Evolutionary conservation across 116 monocot genomes (phyloP), one percentile per base, ranked within the genome.

Genomic region (Posidonia oceanica): DNA sequence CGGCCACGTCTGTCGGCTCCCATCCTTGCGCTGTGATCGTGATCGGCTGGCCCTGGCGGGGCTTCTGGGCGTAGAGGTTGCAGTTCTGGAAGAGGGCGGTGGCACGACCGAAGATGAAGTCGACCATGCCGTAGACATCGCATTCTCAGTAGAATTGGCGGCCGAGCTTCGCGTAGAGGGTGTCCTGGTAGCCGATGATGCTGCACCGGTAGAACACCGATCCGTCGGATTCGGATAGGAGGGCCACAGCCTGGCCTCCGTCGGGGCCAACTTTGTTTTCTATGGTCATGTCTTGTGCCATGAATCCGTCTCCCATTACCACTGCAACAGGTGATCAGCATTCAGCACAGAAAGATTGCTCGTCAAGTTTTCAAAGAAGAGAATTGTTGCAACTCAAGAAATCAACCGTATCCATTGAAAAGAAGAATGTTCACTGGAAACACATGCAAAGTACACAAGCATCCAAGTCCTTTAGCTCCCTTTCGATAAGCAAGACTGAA

Each of bases 151-250:
- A 87, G 76, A 87, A 87, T 16, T 84, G 87, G 36, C 75, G 81
- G 40, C 76, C 73, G 51, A 68, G 68, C 53, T 84, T 73, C 13
- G 68, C 79, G 79, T 87, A 87, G 59, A 87, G 87, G 10, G 87
- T 87, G 83, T 87, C 87, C 40, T 87, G 87, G 65, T 87, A 87
- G 11, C 78, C 87, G 1, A 77, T 76, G 74, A 87, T 80, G 66
- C 71, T 80, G 78, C 87, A 87, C 4, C 76, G 66, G 76, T 87
- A 87, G 80, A 81, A 87, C 20, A 64, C 78, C 0, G 83, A 83
- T 37, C 72, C 75, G 71, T 87, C 83, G 16, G 83, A 65, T 52
- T 74, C 71, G 20, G 62, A 66, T 51, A 78, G 59, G 5, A 87
- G 71, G 13, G 87, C 87, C 38, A 83, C 83, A 4, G 87, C 87